A percentile compares a stretch with the other conserved stretches of the same genome.
Conservation (phyloP, 116 monocot genomes). For the Cymodocea nodosa region DNA sequence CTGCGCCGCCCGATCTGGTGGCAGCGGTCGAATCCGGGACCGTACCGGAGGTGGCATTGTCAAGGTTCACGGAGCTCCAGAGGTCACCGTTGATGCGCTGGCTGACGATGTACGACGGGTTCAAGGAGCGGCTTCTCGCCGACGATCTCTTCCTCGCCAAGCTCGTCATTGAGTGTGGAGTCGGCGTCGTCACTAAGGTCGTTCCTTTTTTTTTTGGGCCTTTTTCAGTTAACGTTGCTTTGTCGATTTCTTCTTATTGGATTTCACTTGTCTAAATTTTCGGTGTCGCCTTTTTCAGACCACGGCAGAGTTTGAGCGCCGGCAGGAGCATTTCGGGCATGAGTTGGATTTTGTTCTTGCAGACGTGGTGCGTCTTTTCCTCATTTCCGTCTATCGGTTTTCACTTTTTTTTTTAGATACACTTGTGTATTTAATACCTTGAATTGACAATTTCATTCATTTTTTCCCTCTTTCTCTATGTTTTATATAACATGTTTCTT, state of each 20-base stretch:
- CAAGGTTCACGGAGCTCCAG: slow-evolving; percentile 40
- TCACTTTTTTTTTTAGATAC: too few species aligned
- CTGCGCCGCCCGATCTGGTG: slow-evolving; percentile 46
- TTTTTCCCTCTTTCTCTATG: neutral
- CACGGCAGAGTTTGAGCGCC: slow-evolving; percentile 70
- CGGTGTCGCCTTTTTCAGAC: slow-evolving; percentile 27
- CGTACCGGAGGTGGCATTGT: slow-evolving; percentile 34
- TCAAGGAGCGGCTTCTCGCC: slow-evolving; percentile 65
- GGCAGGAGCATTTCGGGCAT: slow-evolving; percentile 66
- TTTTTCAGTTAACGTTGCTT: neutral
- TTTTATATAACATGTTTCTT: neutral
- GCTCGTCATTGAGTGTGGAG: slow-evolving; percentile 72
- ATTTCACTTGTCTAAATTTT: neutral
- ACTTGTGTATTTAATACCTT: too few species aligned
- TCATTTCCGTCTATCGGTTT: too few species aligned
- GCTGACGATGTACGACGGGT: slow-evolving; percentile 59
- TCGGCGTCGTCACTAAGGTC: slow-evolving; percentile 28
- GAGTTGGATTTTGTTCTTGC: slow-evolving; percentile 88
- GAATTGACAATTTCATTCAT: too few species aligned
- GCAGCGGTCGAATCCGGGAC: slow-evolving; percentile 42
- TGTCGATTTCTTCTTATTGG: too few species aligned
- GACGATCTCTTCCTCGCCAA: slow-evolving; percentile 75
- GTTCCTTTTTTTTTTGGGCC: neutral
- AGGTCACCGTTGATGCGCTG: slow-evolving; percentile 45
- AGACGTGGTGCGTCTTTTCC: slow-evolving; percentile 57